Percentiles rank a stretch among this genome's conserved stretches.
These are phyloP conservation scores for Phytopythium sindhum DNA, from an alignment of 352 stramenopile genomes.

Conservation along the genomic window DNA sequence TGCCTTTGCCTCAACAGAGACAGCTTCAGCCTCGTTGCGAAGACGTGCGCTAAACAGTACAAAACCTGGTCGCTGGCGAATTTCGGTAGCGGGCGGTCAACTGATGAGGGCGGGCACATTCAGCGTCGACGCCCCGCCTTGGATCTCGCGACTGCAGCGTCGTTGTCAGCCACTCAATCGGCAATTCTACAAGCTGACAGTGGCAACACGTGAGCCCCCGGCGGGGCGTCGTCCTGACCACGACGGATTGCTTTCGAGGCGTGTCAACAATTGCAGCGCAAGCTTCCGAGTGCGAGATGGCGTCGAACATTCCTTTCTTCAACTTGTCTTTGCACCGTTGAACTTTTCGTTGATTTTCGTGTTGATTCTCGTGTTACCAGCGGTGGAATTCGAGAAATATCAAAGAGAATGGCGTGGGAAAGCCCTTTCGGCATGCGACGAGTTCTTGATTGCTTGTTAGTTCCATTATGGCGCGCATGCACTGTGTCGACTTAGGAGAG, in stretches of 20 bases:
- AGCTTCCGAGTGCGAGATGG: background rate
- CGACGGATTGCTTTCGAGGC: background rate
- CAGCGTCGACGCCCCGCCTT: background rate
- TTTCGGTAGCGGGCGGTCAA: background rate
- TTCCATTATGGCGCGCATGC: background rate
- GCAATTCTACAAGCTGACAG: background rate
- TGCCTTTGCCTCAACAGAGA: background rate
- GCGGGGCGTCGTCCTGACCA: background rate
- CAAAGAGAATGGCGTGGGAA: too few relatives aligned
- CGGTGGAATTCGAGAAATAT: too few relatives aligned
- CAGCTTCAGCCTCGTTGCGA: background rate
- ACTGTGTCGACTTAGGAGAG: constrained; percentile 1
- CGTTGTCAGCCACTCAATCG: background rate
- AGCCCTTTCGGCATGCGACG: too few relatives aligned
- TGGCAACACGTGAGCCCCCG: background rate
- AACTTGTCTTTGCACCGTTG: background rate
- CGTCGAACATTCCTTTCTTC: background rate
- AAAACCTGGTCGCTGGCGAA: background rate
- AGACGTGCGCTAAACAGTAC: background rate
- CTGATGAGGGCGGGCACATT: background rate
- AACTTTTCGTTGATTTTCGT: background rate
- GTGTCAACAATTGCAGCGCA: background rate
- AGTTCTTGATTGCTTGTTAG: background rate
- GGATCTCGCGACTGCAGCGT: background rate
- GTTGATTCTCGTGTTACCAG: too few relatives aligned